Evolutionary conservation across 2,329 filamentous ascomycete species (phyloP), one percentile per base, ranked within the genome.

Genomic region (Cladosporium oxysporum): DNA sequence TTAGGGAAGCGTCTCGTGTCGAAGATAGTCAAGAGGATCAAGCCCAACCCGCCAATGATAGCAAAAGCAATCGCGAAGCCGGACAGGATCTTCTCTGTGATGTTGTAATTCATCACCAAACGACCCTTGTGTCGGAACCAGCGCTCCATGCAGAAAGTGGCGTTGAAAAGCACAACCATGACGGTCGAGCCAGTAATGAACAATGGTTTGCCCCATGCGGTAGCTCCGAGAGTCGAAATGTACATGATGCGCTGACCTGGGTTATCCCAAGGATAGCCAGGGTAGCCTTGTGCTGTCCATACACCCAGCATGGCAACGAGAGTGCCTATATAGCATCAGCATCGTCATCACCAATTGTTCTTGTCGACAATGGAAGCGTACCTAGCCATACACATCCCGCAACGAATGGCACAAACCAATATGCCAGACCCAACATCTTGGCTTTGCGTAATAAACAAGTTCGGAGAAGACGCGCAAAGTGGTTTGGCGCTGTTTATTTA

Each of bases 21-120:
- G 77, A 96, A 97, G 71, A 97, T 88, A 69, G 89, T 89, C 49
- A 99, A 83, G 6, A 93, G 83, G 69, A 97, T 92, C 53, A 99
- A 80, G 3, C 94, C 94, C 0, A 84, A 83, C 0, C 91, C 93
- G 61, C 95, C 95, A 28, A 89, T 79, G 52, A 94, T 75, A 12
- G 93, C 91, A 68, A 89, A 87, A 33, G 88, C 52, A 58, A 93
- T 91, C 53, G 85, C 85, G 52, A 91, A 76, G 1, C 75, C 77
- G 6, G 83, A 87, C 26, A 92, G 82, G 4, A 87, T 71, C 77
- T 90, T 91, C 75, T 93, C 88, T 66, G 78, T 80, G 10, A 73
- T 71, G 8, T 85, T 87, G 12, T 84, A 87, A 79, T 97, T 97
- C 69, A 87, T 90, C 2, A 89, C 87, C 31, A 98, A 84, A 16